Evolutionary conservation across 2,329 filamentous ascomycete genomes (phyloP), one percentile per base, ranked within the genome.

Genomic region (Ophiostoma himal-ulmi): DNA sequence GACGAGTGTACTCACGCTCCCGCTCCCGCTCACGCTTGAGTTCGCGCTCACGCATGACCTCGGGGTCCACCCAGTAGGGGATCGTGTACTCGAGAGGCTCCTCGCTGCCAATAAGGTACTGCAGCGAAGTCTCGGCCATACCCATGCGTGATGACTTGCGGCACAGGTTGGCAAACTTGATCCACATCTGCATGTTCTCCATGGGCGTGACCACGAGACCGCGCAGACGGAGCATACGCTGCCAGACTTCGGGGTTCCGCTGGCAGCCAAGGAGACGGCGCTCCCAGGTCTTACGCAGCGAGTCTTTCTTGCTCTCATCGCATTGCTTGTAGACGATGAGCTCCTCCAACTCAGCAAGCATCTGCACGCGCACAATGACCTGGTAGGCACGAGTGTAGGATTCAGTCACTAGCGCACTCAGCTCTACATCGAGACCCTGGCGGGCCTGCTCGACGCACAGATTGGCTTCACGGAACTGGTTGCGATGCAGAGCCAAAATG

Each of bases 141-240:
- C 95, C 94, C 85, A 94, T 94, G 39, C 95, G 91, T 71, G 93
- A 91, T 64, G 94, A 97, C 80, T 99, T 99, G 76, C 96, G 91
- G 80, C 96, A 99, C 6, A 99, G 87, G 76, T 98, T 99, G 76
- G 95, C 92, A 78, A 97, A 99, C 78, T 99, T 99, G 83, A 99
- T 98, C 89, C 94, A 97, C 93, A 99, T 99, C 76, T 96, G 92
- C 84, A 96, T 93, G 76, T 97, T 97, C 78, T 99, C 94, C 44
- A 88, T 88, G 0, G 96, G 94, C 0, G 90, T 90, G 72, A 98
- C 94, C 71, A 99, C 95, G 68, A 99, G 84, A 26, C 93, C 92
- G 72, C 95, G 89, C 41, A 99, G 89, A 77, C 97, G 95, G 70
- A 99, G 88, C 93, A 98, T 98, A 72, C 95, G 89, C 78, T 97